phyloP scores from a whole-genome alignment of 2,329 filamentous ascomycete species.

The Didymella exigua region DNA sequence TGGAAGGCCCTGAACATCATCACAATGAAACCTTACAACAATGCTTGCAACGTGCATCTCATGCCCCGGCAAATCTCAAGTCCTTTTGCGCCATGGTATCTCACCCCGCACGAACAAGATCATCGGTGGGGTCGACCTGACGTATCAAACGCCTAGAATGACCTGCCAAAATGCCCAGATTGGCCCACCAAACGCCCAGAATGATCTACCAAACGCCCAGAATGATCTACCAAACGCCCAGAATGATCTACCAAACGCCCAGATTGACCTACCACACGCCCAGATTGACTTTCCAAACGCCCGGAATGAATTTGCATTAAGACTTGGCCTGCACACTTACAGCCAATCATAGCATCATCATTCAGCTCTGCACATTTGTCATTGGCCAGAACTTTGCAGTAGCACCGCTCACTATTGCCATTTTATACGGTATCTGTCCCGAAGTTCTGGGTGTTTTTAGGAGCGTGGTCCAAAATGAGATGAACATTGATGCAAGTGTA shows the following conservation, averaged over 20 bases:
- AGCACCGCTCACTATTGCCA: too few relatives aligned
- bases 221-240: too few relatives aligned
- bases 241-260: too few relatives aligned
- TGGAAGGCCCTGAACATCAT: constrained; percentile 1
- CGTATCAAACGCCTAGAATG: constrained; percentile 1
- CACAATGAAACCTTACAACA: constrained; percentile 31
- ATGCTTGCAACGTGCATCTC: not conserved
- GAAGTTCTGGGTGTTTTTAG: not conserved
- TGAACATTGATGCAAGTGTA: not conserved
- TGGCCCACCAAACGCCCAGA: not conserved
- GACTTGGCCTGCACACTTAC: too few relatives aligned
- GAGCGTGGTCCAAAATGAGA: not conserved
- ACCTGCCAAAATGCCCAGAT: too few relatives aligned
- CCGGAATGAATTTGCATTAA: too few relatives aligned
- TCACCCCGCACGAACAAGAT: not conserved
- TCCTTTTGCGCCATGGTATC: not conserved
- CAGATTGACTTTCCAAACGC: too few relatives aligned
- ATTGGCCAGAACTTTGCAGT: too few relatives aligned
- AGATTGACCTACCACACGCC: too few relatives aligned
- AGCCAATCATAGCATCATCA: too few relatives aligned
- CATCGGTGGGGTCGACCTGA: not conserved
- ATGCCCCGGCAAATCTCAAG: not conserved
- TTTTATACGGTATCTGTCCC: not conserved
- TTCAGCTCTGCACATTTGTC: too few relatives aligned
- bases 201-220: too few relatives aligned